Conservation (phyloP, 2,329 filamentous ascomycete genomes). For the Hansfordia pulvinata region DNA sequence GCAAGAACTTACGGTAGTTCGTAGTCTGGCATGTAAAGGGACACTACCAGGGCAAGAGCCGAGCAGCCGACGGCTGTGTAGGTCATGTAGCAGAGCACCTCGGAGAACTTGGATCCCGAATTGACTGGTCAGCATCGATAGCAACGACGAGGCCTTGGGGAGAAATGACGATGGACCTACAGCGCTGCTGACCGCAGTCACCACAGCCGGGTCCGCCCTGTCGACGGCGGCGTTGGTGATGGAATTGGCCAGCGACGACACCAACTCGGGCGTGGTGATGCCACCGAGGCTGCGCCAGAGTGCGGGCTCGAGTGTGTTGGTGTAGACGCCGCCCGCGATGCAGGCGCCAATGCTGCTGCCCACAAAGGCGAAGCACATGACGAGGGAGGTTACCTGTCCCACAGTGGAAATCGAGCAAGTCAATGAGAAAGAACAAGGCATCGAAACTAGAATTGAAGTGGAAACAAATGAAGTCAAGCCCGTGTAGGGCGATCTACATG, state of each 20-base stretch:
- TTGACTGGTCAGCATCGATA: background rate
- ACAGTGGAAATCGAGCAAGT: no score
- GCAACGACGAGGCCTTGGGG: no score
- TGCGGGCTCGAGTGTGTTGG: slow-evolving; percentile 1
- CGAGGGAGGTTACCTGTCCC: slow-evolving; percentile 2
- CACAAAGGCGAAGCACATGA: slow-evolving; percentile 2
- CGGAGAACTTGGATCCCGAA: background rate
- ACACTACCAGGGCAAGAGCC: no score
- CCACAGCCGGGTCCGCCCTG: slow-evolving; percentile 2
- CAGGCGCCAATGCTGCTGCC: slow-evolving; percentile 3
- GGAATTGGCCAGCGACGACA: slow-evolving; percentile 3
- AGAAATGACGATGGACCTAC: slow-evolving; percentile 2
- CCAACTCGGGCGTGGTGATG: background rate
- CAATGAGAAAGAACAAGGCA: no score
- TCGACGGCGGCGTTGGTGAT: slow-evolving; percentile 2
- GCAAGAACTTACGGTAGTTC: no score
- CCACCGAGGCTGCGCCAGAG: slow-evolving; percentile 2
- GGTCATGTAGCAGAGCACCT: slow-evolving; percentile 1
- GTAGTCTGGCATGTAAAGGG: no score
- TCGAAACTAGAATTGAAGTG: no score
- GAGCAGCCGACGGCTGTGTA: background rate
- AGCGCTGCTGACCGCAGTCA: slow-evolving; percentile 4
- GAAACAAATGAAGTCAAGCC: no score
- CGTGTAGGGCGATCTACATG: no score
- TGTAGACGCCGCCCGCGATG: slow-evolving; percentile 5